Percentiles rank a stretch among this genome's conserved stretches.
Evolutionary conservation across 2,329 filamentous ascomycete genomes (phyloP).

Genomic region (Ophiostoma piceae): DNA sequence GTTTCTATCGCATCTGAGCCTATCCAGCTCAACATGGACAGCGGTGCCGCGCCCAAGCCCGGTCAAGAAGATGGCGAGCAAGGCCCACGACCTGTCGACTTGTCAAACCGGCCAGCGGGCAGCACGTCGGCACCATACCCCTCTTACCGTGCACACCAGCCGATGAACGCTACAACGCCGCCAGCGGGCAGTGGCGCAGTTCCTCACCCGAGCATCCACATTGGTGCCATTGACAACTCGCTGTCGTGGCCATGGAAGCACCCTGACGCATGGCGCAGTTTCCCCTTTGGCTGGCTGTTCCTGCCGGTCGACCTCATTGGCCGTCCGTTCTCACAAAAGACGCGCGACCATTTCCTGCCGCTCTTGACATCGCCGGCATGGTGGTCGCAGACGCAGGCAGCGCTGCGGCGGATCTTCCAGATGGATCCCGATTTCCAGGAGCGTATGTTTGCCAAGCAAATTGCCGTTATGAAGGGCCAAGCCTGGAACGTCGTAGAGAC

Average conservation of each 20-base stretch:
- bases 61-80: conserved; percentile 34
- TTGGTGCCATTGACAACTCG: conserved; percentile 97
- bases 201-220: conserved; percentile 58
- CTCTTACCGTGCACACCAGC: conserved; percentile 69
- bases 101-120: conserved; percentile 41
- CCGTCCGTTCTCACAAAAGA: conserved; percentile 90
- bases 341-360: conserved; percentile 90
- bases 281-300: conserved; percentile 98
- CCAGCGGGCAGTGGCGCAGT: conserved; percentile 36
- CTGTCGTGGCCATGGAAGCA: conserved; percentile 99
- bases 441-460: conserved; percentile 97
- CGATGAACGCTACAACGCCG: conserved; percentile 69
- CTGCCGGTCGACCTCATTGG: conserved; percentile 93
- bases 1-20: conserved; percentile 85
- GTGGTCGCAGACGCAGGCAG: conserved; percentile 92
- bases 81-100: conserved; percentile 57
- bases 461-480: conserved; percentile 98
- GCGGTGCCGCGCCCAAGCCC: conserved; percentile 36
- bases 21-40: conserved; percentile 59
- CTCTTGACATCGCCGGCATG: conserved; percentile 89
- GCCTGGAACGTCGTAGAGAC: conserved; percentile 99
- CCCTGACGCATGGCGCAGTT: conserved; percentile 84
- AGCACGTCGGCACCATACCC: conserved; percentile 55
- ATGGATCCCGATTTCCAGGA: conserved; percentile 96
- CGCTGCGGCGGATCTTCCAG: conserved; percentile 79